These are phyloP conservation scores for Physaria fendleri DNA, from an alignment of 345 rosid genomes.

Conservation along the genomic window DNA sequence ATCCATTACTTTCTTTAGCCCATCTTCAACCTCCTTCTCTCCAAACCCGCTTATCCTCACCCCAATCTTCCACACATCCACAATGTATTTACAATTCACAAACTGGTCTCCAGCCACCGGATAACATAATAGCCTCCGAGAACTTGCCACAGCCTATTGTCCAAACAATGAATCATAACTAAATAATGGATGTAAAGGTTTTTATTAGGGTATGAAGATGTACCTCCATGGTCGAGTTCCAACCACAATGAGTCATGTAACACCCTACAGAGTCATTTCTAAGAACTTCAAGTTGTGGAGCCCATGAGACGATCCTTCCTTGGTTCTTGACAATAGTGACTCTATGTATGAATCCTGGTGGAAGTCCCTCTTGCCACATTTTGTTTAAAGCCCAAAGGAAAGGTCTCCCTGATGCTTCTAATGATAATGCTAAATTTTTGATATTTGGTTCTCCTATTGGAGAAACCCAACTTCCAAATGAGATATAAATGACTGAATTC, in stretches of 20 bases:
- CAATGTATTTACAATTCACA: conserved; percentile 55
- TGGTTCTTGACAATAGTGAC: conserved; percentile 25
- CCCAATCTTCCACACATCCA: conserved; percentile 56
- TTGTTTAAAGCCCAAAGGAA: conserved; percentile 60
- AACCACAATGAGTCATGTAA: conserved; percentile 75
- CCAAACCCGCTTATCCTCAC: conserved; percentile 43
- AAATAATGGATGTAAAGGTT: background rate
- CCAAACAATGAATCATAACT: background rate
- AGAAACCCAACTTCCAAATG: conserved; percentile 85
- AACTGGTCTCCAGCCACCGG: conserved; percentile 85
- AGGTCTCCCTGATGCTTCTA: conserved; percentile 41
- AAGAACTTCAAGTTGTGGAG: conserved; percentile 58
- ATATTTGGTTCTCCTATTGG: conserved; percentile 61
- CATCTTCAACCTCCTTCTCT: conserved; percentile 40
- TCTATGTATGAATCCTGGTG: conserved; percentile 39
- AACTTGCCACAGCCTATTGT: conserved; percentile 23
- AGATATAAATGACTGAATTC: conserved; percentile 51
- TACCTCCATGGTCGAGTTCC: conserved; percentile 82
- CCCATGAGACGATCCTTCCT: conserved; percentile 66
- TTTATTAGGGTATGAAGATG: background rate
- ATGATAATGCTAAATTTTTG: conserved; percentile 39
- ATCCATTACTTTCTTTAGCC: conserved; percentile 38
- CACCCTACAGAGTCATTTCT: conserved; percentile 44
- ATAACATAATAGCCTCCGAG: conserved; percentile 48
- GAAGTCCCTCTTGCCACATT: conserved; percentile 55